Evolutionary conservation across 1,284 basidiomycete species (phyloP), one percentile per base, ranked within the genome.

Genomic region (Mycosarcoma maydis): DNA sequence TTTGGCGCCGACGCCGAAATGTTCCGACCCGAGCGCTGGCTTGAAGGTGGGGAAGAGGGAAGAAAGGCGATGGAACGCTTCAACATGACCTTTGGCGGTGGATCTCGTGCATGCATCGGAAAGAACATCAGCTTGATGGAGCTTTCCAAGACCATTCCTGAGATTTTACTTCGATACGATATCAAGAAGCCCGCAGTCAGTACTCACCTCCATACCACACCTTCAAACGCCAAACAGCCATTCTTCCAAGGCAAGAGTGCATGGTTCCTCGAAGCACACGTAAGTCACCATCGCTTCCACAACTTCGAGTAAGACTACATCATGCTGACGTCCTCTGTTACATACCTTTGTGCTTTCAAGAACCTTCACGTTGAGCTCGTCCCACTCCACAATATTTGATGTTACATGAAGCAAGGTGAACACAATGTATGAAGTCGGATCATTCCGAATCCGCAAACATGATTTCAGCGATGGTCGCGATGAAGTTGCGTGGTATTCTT

Each of bases 111-210:
- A 4, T 77, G 76, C 44, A 76, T 77, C 33, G 76, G 74, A 6
- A 77, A 77, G 41, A 77, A 77, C 36, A 77, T 78, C 42, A 73
- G 69, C 36, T 49, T 78, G 44, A 76, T 78, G 73, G 76, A 78
- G 49, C 56, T 78, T 17, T 71, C 69, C 36, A 78, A 78, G 55
- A 50, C 73, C 45, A 57, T 76, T 14, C 76, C 76, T 4, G 65
- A 70, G 40, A 67, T 78, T 19, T n/a, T 77, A 10, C 52, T 64
- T 19, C 45, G 71, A 23, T 77, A 71, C 42, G 60, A 74, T 27
- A 34, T 77, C 41, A 62, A 49, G 43, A 65, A 65, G 30, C 60
- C 60, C 2, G 43, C 39, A 6, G 27, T 53, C 42, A 41, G 16
- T 17, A 43, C 54, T 4, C 39, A 47, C 2, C 17, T 17, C 1